A percentile compares a stretch with the other conserved stretches of the same genome.
phyloP scores from a whole-genome alignment of 345 rosid species.

The Moricandia arvensis region DNA sequence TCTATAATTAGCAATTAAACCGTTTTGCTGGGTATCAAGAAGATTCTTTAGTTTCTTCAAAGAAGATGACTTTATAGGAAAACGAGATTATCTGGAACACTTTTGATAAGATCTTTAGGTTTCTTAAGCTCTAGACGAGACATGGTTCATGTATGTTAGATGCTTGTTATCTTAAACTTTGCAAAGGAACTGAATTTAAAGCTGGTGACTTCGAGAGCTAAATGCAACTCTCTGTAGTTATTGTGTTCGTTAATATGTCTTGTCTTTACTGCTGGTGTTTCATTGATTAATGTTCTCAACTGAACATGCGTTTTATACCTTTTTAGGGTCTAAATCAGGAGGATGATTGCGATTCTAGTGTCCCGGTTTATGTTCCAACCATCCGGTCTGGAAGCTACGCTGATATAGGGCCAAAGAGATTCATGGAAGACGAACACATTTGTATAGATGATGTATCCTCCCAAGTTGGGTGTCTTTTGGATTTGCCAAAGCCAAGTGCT shows the following conservation, averaged over 20 bases:
- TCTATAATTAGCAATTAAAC: not conserved
- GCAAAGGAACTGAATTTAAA: not conserved
- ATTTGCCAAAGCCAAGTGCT: constrained; percentile 64
- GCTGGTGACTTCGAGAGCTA: not conserved
- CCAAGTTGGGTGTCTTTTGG: constrained; percentile 50
- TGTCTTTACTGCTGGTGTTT: too few species aligned
- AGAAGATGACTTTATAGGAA: not conserved
- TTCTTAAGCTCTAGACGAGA: not conserved
- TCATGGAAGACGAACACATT: too few species aligned
- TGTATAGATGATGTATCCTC: constrained; percentile 21
- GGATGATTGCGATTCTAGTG: constrained; percentile 9
- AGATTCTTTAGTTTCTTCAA: not conserved
- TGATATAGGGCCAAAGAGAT: too few species aligned
- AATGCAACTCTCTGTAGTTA: too few species aligned
- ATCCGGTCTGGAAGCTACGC: too few species aligned
- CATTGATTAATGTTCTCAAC: too few species aligned
- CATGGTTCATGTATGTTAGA: not conserved
- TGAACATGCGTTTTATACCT: not conserved
- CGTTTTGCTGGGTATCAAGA: constrained; percentile 5
- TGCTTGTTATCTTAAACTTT: not conserved
- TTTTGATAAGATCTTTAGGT: not conserved
- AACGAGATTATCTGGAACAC: not conserved
- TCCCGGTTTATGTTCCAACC: too few species aligned
- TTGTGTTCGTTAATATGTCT: too few species aligned
- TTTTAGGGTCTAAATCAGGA: not conserved